A percentile compares a stretch with the other conserved stretches of the same genome.
Evolutionary conservation across 2,329 filamentous ascomycete species (phyloP).

Genomic region (Trichoderma gracile): DNA sequence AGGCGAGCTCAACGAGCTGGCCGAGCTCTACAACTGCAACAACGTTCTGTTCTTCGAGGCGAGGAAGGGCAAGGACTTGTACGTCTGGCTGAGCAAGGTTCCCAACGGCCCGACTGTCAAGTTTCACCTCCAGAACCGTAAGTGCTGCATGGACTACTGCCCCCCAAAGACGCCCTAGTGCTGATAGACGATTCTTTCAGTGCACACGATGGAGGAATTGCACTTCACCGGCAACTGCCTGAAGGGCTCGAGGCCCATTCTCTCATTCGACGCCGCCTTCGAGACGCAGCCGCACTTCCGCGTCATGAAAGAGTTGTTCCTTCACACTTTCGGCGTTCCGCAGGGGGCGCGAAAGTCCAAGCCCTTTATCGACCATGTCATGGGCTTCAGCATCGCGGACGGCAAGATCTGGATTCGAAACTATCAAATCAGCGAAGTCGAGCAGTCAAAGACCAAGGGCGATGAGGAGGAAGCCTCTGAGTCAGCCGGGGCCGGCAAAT

Average conservation of each 20-base stretch:
- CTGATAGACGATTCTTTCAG: constrained; percentile 43
- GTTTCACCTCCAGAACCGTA: constrained; percentile 77
- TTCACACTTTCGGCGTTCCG: constrained; percentile 89
- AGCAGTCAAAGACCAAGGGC: constrained; percentile 53
- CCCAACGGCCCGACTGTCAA: constrained; percentile 67
- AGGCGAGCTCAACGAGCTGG: constrained; percentile 74
- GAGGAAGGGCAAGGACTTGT: constrained; percentile 89
- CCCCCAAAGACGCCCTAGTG: not conserved
- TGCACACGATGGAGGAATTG: constrained; percentile 96
- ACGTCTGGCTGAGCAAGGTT: constrained; percentile 88
- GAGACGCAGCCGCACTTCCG: constrained; percentile 76
- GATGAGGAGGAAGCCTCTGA: constrained; percentile 48
- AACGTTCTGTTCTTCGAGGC: constrained; percentile 95
- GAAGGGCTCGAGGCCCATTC: constrained; percentile 85
- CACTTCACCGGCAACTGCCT: constrained; percentile 97
- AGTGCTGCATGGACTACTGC: constrained; percentile 33
- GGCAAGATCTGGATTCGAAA: constrained; percentile 95
- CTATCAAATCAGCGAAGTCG: constrained; percentile 88
- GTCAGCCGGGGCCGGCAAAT: constrained; percentile 41
- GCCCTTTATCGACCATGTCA: constrained; percentile 93
- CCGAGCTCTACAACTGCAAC: constrained; percentile 86
- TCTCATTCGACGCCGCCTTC: constrained; percentile 89
- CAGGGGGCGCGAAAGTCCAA: constrained; percentile 86
- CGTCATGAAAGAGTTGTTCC: constrained; percentile 85
- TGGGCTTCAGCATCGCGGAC: constrained; percentile 87